Conservation (phyloP, 352 stramenopile genomes). For the Phytophthora citricola region DNA sequence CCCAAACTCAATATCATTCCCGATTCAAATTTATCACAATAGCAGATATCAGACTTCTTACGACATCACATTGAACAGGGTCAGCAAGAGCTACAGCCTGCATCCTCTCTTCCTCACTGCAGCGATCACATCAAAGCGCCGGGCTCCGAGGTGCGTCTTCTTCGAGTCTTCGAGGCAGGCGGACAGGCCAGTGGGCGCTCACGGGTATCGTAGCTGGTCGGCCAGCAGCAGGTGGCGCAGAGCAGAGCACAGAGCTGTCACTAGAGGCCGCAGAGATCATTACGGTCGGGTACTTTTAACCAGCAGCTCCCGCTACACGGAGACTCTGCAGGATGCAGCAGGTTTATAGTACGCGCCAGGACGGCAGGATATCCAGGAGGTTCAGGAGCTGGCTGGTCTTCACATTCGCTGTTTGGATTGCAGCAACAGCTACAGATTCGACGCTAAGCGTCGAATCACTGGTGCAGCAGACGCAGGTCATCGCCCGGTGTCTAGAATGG, state of each 20-base stretch:
- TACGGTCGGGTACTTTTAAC: constrained; percentile 3
- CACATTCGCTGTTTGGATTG: constrained; percentile 9
- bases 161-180: background rate
- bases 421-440: constrained; percentile 2
- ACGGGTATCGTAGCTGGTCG: constrained; percentile 2
- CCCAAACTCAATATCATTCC: no score
- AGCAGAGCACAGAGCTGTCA: constrained; percentile 1
- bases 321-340: constrained; percentile 4
- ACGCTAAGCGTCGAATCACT: constrained; percentile 28
- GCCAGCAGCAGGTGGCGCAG: constrained; percentile 5
- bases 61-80: background rate
- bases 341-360: constrained; percentile 1
- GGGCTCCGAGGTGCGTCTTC: constrained; percentile 2
- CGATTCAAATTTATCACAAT: constrained; percentile 8
- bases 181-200: constrained; percentile 4
- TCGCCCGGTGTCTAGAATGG: constrained; percentile 69
- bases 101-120: constrained; percentile 22
- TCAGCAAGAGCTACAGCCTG: background rate
- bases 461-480: constrained; percentile 66
- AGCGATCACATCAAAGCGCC: constrained; percentile 20
- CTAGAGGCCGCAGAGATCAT: constrained; percentile 3
- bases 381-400: constrained; percentile 13
- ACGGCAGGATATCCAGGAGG: constrained; percentile 17
- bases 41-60: constrained; percentile 15
- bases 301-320: constrained; percentile 2